Conservation (phyloP, 768 basidiomycete genomes). For the Trametopsis cervina region DNA sequence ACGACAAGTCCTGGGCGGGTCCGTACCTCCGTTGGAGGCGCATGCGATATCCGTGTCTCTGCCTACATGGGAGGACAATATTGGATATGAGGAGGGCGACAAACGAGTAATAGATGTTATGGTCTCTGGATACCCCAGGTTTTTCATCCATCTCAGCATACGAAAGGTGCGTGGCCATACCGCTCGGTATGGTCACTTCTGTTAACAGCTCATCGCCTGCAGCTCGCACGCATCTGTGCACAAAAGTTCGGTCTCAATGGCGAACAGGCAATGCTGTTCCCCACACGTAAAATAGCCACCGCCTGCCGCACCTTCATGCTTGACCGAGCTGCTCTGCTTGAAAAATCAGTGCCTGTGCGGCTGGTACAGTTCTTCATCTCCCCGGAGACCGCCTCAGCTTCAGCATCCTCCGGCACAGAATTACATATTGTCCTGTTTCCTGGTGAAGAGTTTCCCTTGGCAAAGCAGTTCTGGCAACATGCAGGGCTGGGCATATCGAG, state of each 20-base stretch:
- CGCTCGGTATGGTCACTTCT: no score
- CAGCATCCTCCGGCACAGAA: conserved; percentile 36
- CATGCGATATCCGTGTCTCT: conserved; percentile 96
- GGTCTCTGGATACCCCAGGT: conserved; percentile 90
- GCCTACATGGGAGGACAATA: conserved; percentile 86
- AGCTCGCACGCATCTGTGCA: conserved; percentile 77
- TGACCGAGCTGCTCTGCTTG: conserved; percentile 36
- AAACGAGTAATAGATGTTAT: conserved; percentile 71
- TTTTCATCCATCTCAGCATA: conserved; percentile 86
- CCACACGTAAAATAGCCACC: conserved; percentile 65
- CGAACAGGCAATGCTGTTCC: conserved; percentile 77
- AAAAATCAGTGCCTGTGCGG: conserved; percentile 41
- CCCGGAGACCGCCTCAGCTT: conserved; percentile 40
- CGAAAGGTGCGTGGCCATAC: conserved; percentile 55
- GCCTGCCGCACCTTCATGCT: conserved; percentile 71
- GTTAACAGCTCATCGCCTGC: conserved; percentile 9
- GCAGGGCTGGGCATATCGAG: conserved; percentile 87
- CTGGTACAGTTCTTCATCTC: conserved; percentile 68
- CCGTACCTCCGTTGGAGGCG: conserved; percentile 62
- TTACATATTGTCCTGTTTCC: conserved; percentile 83
- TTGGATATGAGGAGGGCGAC: conserved; percentile 88
- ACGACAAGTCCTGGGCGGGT: conserved; percentile 30
- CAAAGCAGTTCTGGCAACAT: conserved; percentile 96
- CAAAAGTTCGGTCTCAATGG: conserved; percentile 66
- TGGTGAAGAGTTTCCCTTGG: conserved; percentile 47